phyloP scores from a whole-genome alignment of 306 rosid genomes.

The Rosa chinensis region DNA sequence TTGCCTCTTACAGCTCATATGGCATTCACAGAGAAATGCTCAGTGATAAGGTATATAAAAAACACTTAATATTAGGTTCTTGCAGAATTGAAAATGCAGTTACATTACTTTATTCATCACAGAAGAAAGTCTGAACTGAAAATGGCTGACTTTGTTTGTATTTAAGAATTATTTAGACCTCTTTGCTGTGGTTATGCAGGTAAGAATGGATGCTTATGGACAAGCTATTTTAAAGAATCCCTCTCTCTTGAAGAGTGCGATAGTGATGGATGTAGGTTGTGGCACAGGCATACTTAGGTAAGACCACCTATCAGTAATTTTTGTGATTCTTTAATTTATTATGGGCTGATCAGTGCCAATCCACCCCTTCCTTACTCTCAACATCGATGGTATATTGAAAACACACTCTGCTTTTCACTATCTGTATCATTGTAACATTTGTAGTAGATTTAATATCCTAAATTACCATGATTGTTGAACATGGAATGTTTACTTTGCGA shows the following conservation, averaged over 20 bases:
- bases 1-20: slow-evolving; percentile 86
- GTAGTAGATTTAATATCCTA: background rate
- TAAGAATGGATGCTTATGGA: slow-evolving; percentile 86
- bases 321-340: slow-evolving; percentile 3
- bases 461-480: background rate
- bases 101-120: slow-evolving; percentile 9
- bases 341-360: background rate
- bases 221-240: slow-evolving; percentile 80
- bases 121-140: slow-evolving; percentile 3
- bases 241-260: slow-evolving; percentile 67
- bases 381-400: background rate
- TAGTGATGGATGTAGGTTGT: slow-evolving; percentile 93
- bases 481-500: background rate
- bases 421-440: background rate
- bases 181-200: slow-evolving; percentile 43
- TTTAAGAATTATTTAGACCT: slow-evolving; percentile 9
- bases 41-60: slow-evolving; percentile 69
- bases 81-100: slow-evolving; percentile 7
- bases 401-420: background rate
- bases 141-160: slow-evolving; percentile 2
- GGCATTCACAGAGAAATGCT: slow-evolving; percentile 97
- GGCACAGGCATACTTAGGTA: slow-evolving; percentile 96
- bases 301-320: slow-evolving; percentile 22
- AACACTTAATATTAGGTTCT: slow-evolving; percentile 16
- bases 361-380: background rate